Evolutionary conservation across 2,329 filamentous ascomycete genomes (phyloP), one percentile per base, ranked within the genome.

Genomic region (Ophiostoma pallidulum): DNA sequence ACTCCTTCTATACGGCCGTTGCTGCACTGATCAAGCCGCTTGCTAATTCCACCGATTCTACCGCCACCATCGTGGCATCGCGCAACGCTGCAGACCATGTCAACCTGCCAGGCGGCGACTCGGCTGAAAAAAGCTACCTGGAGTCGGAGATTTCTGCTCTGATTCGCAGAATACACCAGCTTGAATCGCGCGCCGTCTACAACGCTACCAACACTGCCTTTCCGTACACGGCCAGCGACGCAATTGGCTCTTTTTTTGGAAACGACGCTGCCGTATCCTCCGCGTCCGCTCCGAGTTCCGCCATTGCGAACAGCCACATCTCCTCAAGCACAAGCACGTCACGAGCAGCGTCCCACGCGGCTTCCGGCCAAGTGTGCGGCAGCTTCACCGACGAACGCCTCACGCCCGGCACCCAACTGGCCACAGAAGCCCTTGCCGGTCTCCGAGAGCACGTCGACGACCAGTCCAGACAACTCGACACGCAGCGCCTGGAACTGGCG

Each of bases 381-480:
- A 59, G 59, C 38, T 54, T 56, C 41, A 49, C 54, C 18, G 56
- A 55, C 12, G 56, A 55, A 10, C 44, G 24, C 55, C 32, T 61
- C 41, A 26, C 60, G 38, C 62, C 65, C 52, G 49, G 75, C 50
- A 74, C 71, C 66, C 69, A 78, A 59, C 77, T 86, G 59, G 86
- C 82, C 57, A 84, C 89, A 61, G 84, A 91, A 67, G 86, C 91
- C 63, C 82, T 94, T 58, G 82, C 84, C 65, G 85, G 86, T 54
- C 74, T 96, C 56, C 84, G 85, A 59, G 89, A 95, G 59, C 88
- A 95, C 66, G 84, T 97, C 54, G 86, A 94, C 62, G 87, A 90
- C 63, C 89, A 97, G 69, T 90, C 90, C 49, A 89, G 94, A 64
- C 80, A 94, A 62, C 89, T 96, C 58, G 83, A 87, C 65, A 86